A percentile compares a stretch with the other conserved stretches of the same genome.
These are phyloP conservation scores for Phialophora expanda DNA, from an alignment of 2,329 filamentous ascomycete species.

Conservation along the genomic window DNA sequence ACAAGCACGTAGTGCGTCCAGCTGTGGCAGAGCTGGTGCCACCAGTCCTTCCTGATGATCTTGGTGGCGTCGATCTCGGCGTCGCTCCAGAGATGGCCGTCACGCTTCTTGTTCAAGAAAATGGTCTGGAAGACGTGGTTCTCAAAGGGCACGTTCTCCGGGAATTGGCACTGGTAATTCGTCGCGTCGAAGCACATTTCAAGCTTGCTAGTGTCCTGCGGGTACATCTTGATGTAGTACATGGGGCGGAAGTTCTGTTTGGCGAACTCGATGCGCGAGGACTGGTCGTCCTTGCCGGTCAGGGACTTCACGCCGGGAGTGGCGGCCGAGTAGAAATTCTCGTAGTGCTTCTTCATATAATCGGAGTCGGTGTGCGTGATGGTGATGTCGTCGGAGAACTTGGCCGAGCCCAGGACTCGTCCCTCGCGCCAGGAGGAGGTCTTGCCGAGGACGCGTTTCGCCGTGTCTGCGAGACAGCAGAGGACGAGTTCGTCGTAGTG, in stretches of 20 bases:
- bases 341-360: constrained; percentile 58
- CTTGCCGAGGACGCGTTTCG: constrained; percentile 58
- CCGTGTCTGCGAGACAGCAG: constrained; percentile 61
- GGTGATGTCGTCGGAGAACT: constrained; percentile 67
- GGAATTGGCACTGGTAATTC: constrained; percentile 75
- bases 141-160: constrained; percentile 56
- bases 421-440: constrained; percentile 66
- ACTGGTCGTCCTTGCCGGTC: constrained; percentile 29
- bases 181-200: constrained; percentile 74
- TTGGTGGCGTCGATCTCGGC: constrained; percentile 62
- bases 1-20: constrained; percentile 67
- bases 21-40: constrained; percentile 66
- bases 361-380: constrained; percentile 63
- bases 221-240: constrained; percentile 66
- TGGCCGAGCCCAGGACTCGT: constrained; percentile 71
- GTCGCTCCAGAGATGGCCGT: constrained; percentile 62
- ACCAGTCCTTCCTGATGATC: constrained; percentile 65
- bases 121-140: constrained; percentile 73
- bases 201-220: constrained; percentile 58
- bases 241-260: constrained; percentile 60
- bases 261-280: constrained; percentile 40
- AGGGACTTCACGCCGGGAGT: constrained; percentile 43
- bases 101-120: constrained; percentile 62
- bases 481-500: constrained; percentile 65
- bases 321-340: constrained; percentile 36